Evolutionary conservation across 2,329 filamentous ascomycete genomes (phyloP).

Genomic region (Endocalyx cinctus): DNA sequence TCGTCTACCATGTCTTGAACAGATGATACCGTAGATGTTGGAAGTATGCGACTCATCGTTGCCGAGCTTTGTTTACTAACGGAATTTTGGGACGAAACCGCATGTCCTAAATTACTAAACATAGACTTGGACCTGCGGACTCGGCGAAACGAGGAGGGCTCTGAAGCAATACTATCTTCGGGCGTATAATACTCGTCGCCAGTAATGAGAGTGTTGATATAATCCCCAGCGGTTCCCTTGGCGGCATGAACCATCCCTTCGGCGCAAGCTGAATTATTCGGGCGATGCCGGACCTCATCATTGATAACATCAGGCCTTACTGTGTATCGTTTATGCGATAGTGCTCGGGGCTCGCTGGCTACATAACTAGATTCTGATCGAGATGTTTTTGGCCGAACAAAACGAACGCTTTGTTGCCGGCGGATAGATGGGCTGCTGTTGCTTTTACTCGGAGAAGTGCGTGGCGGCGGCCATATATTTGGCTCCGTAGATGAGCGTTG

Average conservation of each 20-base stretch:
- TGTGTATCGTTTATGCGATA: constrained; percentile 3
- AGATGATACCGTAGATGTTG: constrained; percentile 1
- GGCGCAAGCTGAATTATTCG: constrained; percentile 15
- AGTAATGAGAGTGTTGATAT: constrained; percentile 32
- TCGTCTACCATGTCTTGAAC: constrained; percentile 17
- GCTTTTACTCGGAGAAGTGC: constrained; percentile 3
- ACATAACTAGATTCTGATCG: constrained; percentile 3
- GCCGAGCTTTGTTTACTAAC: constrained; percentile 5
- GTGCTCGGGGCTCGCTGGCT: constrained; percentile 1
- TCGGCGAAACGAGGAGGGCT: constrained; percentile 43
- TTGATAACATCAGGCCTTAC: constrained; percentile 2
- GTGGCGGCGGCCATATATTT: constrained; percentile 31
- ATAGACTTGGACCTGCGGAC: constrained; percentile 54
- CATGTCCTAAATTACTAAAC: constrained; percentile 32
- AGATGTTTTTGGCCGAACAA: constrained; percentile 27
- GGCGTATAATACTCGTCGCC: constrained; percentile 41
- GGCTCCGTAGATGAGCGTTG: too few species aligned
- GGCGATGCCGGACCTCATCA: constrained; percentile 4
- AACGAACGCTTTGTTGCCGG: constrained; percentile 53
- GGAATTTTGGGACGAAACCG: constrained; percentile 6
- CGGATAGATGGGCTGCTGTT: constrained; percentile 25
- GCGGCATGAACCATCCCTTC: constrained; percentile 22
- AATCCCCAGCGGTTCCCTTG: constrained; percentile 28
- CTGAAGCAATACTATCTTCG: constrained; percentile 44
- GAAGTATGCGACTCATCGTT: constrained; percentile 8